Conservation (phyloP, 345 rosid genomes). For the Erodium maritimum region DNA sequence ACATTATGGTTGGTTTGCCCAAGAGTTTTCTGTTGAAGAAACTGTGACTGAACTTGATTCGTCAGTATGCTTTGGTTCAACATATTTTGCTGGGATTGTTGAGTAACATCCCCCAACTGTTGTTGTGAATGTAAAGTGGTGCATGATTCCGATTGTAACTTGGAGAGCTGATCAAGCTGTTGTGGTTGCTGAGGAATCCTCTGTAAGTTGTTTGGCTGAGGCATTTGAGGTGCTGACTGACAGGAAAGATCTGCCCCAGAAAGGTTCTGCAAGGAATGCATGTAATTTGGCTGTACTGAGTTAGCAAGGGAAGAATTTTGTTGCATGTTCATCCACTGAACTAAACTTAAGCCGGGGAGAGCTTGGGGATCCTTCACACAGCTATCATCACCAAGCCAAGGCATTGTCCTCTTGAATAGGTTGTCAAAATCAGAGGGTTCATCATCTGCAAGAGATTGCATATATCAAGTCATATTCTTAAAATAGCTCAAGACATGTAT, state of each 20-base stretch:
- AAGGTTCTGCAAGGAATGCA: conserved; percentile 40
- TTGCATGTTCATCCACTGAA: conserved; percentile 92
- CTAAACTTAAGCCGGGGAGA: conserved; percentile 63
- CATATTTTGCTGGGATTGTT: conserved; percentile 40
- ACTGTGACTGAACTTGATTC: conserved; percentile 34
- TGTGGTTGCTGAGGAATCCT: conserved; percentile 38
- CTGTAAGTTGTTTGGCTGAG: conserved; percentile 33
- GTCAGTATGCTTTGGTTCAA: conserved; percentile 25
- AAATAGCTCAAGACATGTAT: conserved; percentile 2
- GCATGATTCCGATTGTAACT: no score
- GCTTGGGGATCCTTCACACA: conserved; percentile 59
- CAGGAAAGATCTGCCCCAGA: conserved; percentile 36
- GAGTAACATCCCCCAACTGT: conserved; percentile 29
- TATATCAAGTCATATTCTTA: conserved; percentile 6
- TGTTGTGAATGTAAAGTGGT: no score
- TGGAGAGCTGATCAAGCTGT: conserved; percentile 41
- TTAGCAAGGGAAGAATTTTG: conserved; percentile 43
- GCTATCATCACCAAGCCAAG: conserved; percentile 70
- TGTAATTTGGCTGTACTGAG: conserved; percentile 39
- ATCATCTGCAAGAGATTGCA: conserved; percentile 64
- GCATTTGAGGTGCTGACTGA: conserved; percentile 31
- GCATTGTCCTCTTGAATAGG: conserved; percentile 74
- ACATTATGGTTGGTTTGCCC: conserved; percentile 24
- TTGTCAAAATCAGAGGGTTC: conserved; percentile 61
- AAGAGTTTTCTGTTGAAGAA: conserved; percentile 36